Base-by-base conservation (phyloP, 192 early-diverging fungal genomes). In the Backusella tuberculispora region DNA sequence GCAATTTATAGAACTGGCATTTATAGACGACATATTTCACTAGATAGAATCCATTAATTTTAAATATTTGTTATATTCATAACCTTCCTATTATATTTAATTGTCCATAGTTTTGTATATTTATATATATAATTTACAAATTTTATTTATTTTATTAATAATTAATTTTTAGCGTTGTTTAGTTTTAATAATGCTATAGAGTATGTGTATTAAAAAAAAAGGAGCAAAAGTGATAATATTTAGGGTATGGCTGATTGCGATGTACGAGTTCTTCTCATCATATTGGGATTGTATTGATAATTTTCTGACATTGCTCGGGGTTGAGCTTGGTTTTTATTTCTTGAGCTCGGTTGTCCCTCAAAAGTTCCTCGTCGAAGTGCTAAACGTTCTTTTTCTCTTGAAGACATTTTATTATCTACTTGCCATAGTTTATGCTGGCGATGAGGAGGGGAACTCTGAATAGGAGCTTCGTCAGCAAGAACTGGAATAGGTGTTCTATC, bases 1-100 rank as follows among this genome's bases (percentile, higher is more conserved):
- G 40, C 66, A 3, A 67, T 67, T 67, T 67, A 67, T 67, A 67
- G 41, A 67, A 41, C 66, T 42, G 66, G 66, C 41, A 38, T 67
- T 67, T 67, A 67, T 67, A 67, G 38, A 41, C 66, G 66, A 14
- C 40, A 41, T n/a, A 43, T 26, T 21, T 21, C 66, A 42, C 0
- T 67, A 19, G 66, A 67, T 41, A 65, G 53, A 60, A 26, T 26
- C 10, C 21, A 60, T 10, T 60, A 60, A 60, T 26, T 9, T 60
- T 26, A 26, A 60, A 10, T 14, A 46, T 46, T 4, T 46, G 0
- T 46, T 46, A 46, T 46, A 46, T 60, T 26, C 12, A 24, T 60
- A 17, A 53, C 21, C 5, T 48, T 48, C 29, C 15, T 48, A 60
- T 60, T 7, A 10, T 60, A 26, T 26, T 24, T 5, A 17, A 24